These are phyloP conservation scores for Fusarium lateritium DNA, from an alignment of 2,329 filamentous ascomycete genomes.

Conservation along the genomic window DNA sequence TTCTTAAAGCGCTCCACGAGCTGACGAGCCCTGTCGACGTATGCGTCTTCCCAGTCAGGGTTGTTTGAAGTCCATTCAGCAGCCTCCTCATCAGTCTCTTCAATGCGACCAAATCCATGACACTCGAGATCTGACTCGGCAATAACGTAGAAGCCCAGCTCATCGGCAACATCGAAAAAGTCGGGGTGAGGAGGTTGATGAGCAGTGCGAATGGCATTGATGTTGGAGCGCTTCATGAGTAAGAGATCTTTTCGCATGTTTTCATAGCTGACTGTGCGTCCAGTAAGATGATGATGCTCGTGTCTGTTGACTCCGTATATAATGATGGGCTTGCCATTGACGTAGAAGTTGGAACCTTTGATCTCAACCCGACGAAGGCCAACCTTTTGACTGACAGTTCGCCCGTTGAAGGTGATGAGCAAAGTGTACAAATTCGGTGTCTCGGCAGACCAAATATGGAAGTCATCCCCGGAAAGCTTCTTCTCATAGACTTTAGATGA, in stretches of 20 bases:
- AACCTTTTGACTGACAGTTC: slow-evolving; percentile 66
- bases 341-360: slow-evolving; percentile 71
- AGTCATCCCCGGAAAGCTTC: slow-evolving; percentile 61
- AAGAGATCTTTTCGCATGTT: slow-evolving; percentile 74
- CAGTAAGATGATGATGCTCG: slow-evolving; percentile 76
- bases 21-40: slow-evolving; percentile 76
- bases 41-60: slow-evolving; percentile 73
- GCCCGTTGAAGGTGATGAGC: slow-evolving; percentile 53
- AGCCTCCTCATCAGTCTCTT: slow-evolving; percentile 17
- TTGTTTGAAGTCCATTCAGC: slow-evolving; percentile 67
- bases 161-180: slow-evolving; percentile 73
- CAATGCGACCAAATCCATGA: slow-evolving; percentile 60
- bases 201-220: slow-evolving; percentile 78
- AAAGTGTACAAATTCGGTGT: slow-evolving; percentile 73
- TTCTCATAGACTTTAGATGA: slow-evolving; percentile 56
- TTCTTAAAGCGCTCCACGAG: slow-evolving; percentile 73
- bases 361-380: slow-evolving; percentile 76
- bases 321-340: slow-evolving; percentile 76
- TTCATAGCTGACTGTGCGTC: slow-evolving; percentile 72
- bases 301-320: slow-evolving; percentile 80
- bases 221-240: slow-evolving; percentile 77
- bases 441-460: slow-evolving; percentile 79
- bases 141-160: slow-evolving; percentile 75
- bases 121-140: slow-evolving; percentile 70
- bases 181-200: slow-evolving; percentile 75